These are phyloP conservation scores for Metschnikowia hibisci DNA, from an alignment of 805 yeast species.

Conservation along the genomic window DNA sequence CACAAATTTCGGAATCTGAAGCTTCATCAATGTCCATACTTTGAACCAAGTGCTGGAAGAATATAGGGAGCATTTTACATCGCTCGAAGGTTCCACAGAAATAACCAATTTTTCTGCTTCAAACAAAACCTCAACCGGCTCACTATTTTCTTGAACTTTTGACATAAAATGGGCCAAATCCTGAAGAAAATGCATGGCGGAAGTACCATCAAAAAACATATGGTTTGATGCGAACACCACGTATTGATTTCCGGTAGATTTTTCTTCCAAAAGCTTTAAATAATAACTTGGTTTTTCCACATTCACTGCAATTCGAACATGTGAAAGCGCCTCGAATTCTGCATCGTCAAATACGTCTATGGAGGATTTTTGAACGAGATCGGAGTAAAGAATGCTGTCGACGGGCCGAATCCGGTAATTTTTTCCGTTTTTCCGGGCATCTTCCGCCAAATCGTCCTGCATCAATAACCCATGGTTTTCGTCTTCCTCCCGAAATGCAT, in stretches of 20 bases:
- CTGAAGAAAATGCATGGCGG: slow-evolving; percentile 10
- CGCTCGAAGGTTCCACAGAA: slow-evolving; percentile 1
- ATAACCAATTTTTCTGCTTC: neutral
- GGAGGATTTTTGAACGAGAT: slow-evolving; percentile 7
- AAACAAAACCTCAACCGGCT: slow-evolving; percentile 4
- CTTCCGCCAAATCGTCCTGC: neutral
- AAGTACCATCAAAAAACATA: slow-evolving; percentile 14
- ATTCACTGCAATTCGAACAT: slow-evolving; percentile 7
- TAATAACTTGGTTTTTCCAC: slow-evolving; percentile 10
- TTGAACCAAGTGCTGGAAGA: slow-evolving; percentile 1
- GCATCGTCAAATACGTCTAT: slow-evolving; percentile 5
- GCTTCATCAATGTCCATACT: neutral
- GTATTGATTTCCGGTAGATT: slow-evolving; percentile 3
- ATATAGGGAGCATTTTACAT: slow-evolving; percentile 7
- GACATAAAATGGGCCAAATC: slow-evolving; percentile 9
- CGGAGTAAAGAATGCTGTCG: slow-evolving; percentile 5
- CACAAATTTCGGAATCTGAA: slow-evolving; percentile 4
- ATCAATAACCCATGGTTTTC: neutral
- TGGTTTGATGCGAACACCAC: slow-evolving; percentile 14
- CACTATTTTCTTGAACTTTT: neutral
- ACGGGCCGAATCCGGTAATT: slow-evolving; percentile 10
- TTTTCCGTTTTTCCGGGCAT: slow-evolving; percentile 4
- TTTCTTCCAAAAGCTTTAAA: slow-evolving; percentile 2
- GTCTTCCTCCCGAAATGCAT: slow-evolving; percentile 8
- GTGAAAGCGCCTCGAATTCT: slow-evolving; percentile 3